Base-by-base conservation (phyloP, 371 early-diverging fungal species). In the Syncephalastrum sp. region DNA sequence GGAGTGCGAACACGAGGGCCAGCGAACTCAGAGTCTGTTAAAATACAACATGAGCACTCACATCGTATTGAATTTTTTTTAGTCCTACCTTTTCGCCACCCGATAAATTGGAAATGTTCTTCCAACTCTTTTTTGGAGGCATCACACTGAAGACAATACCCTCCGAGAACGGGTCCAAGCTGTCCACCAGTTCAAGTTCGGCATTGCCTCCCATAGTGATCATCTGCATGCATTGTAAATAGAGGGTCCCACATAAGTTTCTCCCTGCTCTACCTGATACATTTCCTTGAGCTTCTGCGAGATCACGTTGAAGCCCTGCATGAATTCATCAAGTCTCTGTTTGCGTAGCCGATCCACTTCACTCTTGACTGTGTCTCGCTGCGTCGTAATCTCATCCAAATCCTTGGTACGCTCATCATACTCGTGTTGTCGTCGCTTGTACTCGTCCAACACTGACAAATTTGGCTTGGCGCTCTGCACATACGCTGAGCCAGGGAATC, bases 91-190 rank as follows among this genome's bases (percentile, higher is more conserved):
- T 99, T 81, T 99, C 99, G 61, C 99, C 99, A 61, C 99, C 99
- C 21, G 99, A 98, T 19, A 99, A 72, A 71, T 99, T 97, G 4
- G 95, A 89, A 56, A 99, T 98, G 71, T 98, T 98, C 68, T 99
- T 99, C 99, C 99, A 99, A 59, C 96, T 93, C 82, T 99, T 99
- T 72, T 98, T 99, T 21, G 99, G 99, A 4, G 99, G 99, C 99
- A 99, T 99, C 4, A 99, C 99, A 69, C 93, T 93, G 70, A 99
- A 97, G 25, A 97, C 81, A 48, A 99, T 93, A 10, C 99, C 99
- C 70, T 99, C 99, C 3, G 96, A 93, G 76, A 99, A 99, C 1
- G 99, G 99, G 75, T 99, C 99, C 72, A 99, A 75, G 67, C 92
- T 94, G 67, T 99, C 99, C 3, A 99, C 97, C n/a, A 99, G 79